Evolutionary conservation across 2,329 filamentous ascomycete genomes (phyloP), one percentile per base, ranked within the genome.

Genomic region (Ophiostoma perfectum): DNA sequence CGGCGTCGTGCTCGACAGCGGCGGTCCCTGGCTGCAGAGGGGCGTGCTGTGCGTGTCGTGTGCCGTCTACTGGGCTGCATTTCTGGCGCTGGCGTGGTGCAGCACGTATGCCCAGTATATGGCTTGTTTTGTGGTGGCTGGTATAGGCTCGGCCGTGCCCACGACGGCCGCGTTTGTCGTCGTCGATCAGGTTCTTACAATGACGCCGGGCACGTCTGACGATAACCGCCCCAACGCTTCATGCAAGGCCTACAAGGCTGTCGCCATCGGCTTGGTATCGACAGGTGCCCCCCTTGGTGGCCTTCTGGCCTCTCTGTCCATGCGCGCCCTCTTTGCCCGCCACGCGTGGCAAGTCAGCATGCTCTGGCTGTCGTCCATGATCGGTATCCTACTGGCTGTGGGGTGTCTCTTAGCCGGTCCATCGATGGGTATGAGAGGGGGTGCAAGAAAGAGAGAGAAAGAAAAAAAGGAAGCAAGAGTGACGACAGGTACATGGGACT

Each of bases 261-360:
- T 18, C 4, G 18, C 49, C 18, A 36, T 55, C 11, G 49, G 49
- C 49, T 8, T 27, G 7, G 49, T 55, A 27, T 55, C 49, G 18
- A 55, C 49, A 11, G 75, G 76, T 1, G 72, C 74, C 6, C 74
- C 74, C 4, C 66, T 75, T 2, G 75, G 75, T n/a, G 75, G 75
- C n/a, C 73, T 77, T 16, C 71, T 76, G 58, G 74, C 75, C 71
- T 75, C 75, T 2, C 69, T 77, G 6, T 64, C 74, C 9, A 72
- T 76, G 42, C 71, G 74, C 65, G 67, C 58, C 1, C 73, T 75
- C 7, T 75, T 77, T 38, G 66, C 70, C 36, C 64, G 65, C 7
- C 69, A 73, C 38, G 39, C 67, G 14, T 77, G 74, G 74, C 70
- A 38, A 42, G 65, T 55, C 11, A 68, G 73, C 14, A 70, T 72